Base-by-base conservation (phyloP, 2,329 filamentous ascomycete genomes). In the Phaeosphaeriaceae sp. region DNA sequence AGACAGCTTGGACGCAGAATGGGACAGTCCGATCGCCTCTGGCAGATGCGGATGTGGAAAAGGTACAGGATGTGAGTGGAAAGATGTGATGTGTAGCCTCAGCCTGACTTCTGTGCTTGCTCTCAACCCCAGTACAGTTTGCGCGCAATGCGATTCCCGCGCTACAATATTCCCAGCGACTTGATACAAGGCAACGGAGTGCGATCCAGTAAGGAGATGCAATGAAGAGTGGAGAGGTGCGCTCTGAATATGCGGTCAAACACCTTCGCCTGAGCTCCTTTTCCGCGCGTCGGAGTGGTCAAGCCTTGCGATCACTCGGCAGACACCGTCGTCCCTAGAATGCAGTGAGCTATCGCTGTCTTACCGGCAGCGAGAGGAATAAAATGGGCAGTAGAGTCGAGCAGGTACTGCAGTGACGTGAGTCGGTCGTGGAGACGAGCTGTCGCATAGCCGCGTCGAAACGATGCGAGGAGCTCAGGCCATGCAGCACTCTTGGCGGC, bases 11-110 rank as follows among this genome's bases (percentile, higher is more conserved):
- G 70, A 67, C 53, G 68, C 67, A 67, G 72, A 61, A 71, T 48
- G 61, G 56, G 62, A 62, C 63, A 69, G 52, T 72, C 74, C 73
- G 74, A 77, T 76, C 73, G 74, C 74, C 74, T 68, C 74, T 77
- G 74, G 73, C 74, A 76, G 73, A 76, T 76, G 63, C 74, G 71
- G 74, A 75, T 40, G 58, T 66, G 61, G 66, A 60, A 67, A 73
- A 71, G 66, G 69, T 76, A 76, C 74, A 77, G 68, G 66, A 73
- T 65, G 63, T 62, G 55, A 56, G 62, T 63, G 68, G 61, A 69
- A 66, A 71, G 65, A 71, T 61, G 60, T 61, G 65, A 67, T 62
- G 69, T 63, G 65, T 61, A 70, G 68, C 63, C 64, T 61, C 63
- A 71, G 69, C 66, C 64, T 61, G 63, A 61, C 60, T 68, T 58